phyloP scores from a whole-genome alignment of 2,329 filamentous ascomycete genomes.

The Huntiella omanensis region DNA sequence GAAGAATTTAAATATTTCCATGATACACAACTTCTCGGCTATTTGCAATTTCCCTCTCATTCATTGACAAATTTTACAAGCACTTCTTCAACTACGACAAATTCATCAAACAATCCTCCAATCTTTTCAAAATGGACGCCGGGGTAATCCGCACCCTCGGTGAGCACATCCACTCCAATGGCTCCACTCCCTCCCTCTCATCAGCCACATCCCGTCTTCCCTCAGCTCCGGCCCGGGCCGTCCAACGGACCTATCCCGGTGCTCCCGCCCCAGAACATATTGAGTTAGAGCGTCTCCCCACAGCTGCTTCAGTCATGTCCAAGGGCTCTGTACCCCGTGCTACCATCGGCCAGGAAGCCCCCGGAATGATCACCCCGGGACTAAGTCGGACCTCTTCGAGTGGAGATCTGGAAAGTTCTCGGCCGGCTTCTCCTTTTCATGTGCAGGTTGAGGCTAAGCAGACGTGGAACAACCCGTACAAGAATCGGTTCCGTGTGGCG shows the following conservation, averaged over 20 bases:
- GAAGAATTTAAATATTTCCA: too few relatives aligned
- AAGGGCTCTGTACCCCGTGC: not conserved
- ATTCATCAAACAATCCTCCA: not conserved
- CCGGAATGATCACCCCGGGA: not conserved
- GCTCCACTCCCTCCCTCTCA: constrained; percentile 10
- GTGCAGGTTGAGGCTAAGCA: constrained; percentile 30
- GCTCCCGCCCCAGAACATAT: constrained; percentile 16
- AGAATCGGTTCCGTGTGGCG: constrained; percentile 52
- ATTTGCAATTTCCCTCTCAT: too few relatives aligned
- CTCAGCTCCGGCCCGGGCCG: constrained; percentile 19
- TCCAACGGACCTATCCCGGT: constrained; percentile 22
- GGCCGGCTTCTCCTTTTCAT: constrained; percentile 26
- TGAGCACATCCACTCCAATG: not conserved
- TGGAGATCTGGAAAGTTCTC: constrained; percentile 32
- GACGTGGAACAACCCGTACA: constrained; percentile 39
- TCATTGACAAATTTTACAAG: too few relatives aligned
- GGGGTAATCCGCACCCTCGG: not conserved
- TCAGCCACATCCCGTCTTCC: constrained; percentile 6
- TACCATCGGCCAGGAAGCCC: not conserved
- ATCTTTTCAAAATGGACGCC: not conserved
- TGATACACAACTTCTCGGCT: too few relatives aligned
- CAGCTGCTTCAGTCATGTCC: not conserved
- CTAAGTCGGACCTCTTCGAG: not conserved
- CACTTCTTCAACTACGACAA: not conserved
- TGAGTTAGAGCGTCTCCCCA: constrained; percentile 2